These are phyloP conservation scores for Kodamaea ohmeri DNA, from an alignment of 1,139 yeast species.

Conservation along the genomic window DNA sequence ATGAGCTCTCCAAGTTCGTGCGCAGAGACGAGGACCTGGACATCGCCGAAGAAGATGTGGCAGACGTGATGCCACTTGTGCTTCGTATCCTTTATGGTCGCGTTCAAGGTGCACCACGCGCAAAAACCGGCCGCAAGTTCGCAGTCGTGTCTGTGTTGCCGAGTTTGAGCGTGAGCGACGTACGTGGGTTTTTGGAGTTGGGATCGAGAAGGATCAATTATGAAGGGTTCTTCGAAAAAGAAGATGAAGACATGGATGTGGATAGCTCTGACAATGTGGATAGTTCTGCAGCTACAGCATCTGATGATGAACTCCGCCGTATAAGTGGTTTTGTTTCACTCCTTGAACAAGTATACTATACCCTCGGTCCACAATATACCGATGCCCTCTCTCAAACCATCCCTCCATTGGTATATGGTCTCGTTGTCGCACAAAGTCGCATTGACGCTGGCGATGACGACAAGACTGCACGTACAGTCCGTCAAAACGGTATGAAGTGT, in stretches of 20 bases:
- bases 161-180: conserved; percentile 52
- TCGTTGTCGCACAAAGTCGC: conserved; percentile 54
- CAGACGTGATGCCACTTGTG: conserved; percentile 64
- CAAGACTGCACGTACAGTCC: conserved; percentile 51
- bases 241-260: conserved; percentile 15
- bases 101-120: conserved; percentile 60
- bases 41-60: conserved; percentile 61
- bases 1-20: conserved; percentile 70
- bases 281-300: too few relatives aligned
- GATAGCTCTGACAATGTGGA: conserved; percentile 14
- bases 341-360: conserved; percentile 58
- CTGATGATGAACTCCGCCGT: conserved; percentile 38
- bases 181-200: conserved; percentile 58
- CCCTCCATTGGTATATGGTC: conserved; percentile 57
- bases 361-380: conserved; percentile 60
- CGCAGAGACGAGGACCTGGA: conserved; percentile 47
- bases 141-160: conserved; percentile 76
- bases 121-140: conserved; percentile 67
- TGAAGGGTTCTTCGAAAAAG: conserved; percentile 31
- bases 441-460: conserved; percentile 21
- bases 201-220: conserved; percentile 58
- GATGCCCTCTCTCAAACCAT: conserved; percentile 51
- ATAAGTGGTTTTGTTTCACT: conserved; percentile 72
- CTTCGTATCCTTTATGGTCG: conserved; percentile 83
- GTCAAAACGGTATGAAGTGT: conserved; percentile 62